Conservation (phyloP, 23 red algal species). For the Gracilariopsis chorda region DNA sequence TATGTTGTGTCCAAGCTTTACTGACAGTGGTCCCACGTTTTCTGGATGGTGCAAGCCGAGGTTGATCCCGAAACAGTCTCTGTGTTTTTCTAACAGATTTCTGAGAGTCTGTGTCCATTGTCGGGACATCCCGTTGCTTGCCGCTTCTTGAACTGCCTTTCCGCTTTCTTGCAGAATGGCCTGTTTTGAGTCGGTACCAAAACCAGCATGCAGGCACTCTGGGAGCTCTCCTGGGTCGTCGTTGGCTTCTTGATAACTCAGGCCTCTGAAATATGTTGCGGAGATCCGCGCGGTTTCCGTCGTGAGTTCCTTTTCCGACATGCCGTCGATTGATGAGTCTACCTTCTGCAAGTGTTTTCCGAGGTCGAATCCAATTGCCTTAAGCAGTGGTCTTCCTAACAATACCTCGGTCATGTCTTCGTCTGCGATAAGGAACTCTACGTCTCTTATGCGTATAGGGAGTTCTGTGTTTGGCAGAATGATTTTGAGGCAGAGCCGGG, state of each 20-base stretch:
- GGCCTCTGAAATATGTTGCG: background rate
- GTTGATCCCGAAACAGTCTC: slow-evolving; percentile 4
- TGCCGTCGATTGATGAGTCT: background rate
- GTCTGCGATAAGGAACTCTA: slow-evolving; percentile 10
- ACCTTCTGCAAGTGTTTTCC: background rate
- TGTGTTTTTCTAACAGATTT: background rate
- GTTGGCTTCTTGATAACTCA: background rate
- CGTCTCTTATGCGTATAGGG: background rate
- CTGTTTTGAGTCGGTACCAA: background rate
- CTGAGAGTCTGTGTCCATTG: background rate
- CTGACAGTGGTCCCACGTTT: background rate
- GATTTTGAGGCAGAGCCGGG: background rate
- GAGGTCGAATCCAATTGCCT: slow-evolving; percentile 16
- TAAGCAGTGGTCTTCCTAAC: background rate
- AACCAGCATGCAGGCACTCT: background rate
- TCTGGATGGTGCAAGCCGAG: slow-evolving; percentile 13
- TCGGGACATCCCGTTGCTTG: background rate
- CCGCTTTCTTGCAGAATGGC: background rate
- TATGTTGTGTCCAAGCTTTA: background rate
- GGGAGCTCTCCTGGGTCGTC: slow-evolving; percentile 24
- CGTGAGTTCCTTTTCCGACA: background rate
- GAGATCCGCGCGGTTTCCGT: background rate
- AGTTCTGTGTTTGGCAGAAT: background rate
- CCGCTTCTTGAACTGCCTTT: background rate
- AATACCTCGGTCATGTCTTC: slow-evolving; percentile 23